Evolutionary conservation across 1,139 yeast genomes (phyloP), one percentile per base, ranked within the genome.

Genomic region (Pichia sp.): DNA sequence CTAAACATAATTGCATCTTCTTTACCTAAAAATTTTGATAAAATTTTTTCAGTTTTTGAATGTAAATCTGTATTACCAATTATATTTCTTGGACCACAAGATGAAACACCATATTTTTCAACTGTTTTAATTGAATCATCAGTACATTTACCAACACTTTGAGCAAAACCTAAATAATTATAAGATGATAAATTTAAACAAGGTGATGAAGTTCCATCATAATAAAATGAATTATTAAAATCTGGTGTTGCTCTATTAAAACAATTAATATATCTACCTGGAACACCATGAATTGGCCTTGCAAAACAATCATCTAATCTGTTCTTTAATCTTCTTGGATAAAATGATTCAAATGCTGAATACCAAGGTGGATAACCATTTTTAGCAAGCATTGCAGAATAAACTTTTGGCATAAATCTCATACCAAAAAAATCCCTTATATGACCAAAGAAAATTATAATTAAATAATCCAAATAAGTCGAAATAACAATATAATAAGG

Each of bases 341-440:
- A 92, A 62, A 92, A 94, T 55, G 87, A 80, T 65, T 92, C 99
- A 63, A 92, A 90, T 40, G 89, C 94, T 40, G 94, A 86, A 57
- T 84, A 86, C 84, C 96, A 83, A 34, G 99, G 97, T 30, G 98
- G 97, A 60, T 87, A 82, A 1, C 99, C 99, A 61, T 92, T 81
- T 51, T 75, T 73, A 60, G 86, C 94, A 43, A 83, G 69, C 50
- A 90, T 72, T 55, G 86, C 83, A 39, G 69, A 68, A 62, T 82
- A 82, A 51, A 73, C 74, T 43, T 77, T 71, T 25, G 86, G 83
- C 58, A 75, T 76, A 62, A 90, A 83, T 27, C 72, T 68, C 61
- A 84, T 78, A 41, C 95, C 96, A 50, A 87, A 76, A 61, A 83
- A 90, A 66, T 92, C 99, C 55, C 90, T 80, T 34, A 89, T 68